Evolutionary conservation across 129 eudicot genomes (phyloP).

Genomic region (Lactuca saligna): DNA sequence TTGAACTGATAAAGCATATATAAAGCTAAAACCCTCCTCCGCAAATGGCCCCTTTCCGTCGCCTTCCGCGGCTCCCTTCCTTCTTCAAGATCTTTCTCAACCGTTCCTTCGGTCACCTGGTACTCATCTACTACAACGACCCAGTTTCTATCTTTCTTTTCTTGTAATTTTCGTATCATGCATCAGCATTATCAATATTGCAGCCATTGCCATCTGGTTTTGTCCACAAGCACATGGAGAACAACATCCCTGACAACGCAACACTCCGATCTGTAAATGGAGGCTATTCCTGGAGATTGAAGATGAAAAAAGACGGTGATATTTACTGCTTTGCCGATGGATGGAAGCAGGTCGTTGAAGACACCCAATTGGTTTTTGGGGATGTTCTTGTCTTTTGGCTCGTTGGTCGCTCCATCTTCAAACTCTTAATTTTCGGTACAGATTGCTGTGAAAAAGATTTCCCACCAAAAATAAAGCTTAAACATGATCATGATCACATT

Average conservation of each 20-base stretch:
- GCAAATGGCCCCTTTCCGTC: too few relatives aligned
- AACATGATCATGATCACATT: too few relatives aligned
- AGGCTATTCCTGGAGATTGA: constrained; percentile 1
- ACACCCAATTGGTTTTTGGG: not conserved
- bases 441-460: not conserved
- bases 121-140: too few relatives aligned
- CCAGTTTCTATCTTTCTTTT: not conserved
- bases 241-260: not conserved
- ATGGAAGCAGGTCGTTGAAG: constrained; percentile 12
- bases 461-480: too few relatives aligned
- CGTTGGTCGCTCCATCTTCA: not conserved
- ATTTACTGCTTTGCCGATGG: not conserved
- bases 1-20: too few relatives aligned
- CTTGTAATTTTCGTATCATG: not conserved
- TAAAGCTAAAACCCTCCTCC: too few relatives aligned
- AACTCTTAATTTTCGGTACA: not conserved
- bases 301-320: not conserved
- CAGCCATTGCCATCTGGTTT: not conserved
- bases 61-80: too few relatives aligned
- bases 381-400: constrained; percentile 10
- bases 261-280: too few relatives aligned
- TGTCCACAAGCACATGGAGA: not conserved
- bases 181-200: too few relatives aligned
- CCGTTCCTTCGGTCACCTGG: too few relatives aligned
- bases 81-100: too few relatives aligned